These are phyloP conservation scores for Salix koriyanagi DNA, from an alignment of 345 rosid species.

Conservation along the genomic window DNA sequence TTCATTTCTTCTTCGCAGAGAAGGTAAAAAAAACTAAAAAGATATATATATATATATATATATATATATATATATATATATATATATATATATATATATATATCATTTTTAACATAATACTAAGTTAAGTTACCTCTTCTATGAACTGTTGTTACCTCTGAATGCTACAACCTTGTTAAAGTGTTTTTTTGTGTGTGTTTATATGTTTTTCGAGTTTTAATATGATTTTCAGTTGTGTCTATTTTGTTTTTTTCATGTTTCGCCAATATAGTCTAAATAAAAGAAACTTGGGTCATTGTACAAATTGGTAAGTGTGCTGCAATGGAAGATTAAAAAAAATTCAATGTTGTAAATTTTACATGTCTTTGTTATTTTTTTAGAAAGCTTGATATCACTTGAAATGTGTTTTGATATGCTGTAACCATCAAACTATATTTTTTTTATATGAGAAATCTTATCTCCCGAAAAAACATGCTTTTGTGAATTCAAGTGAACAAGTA, in stretches of 20 bases:
- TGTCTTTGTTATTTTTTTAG: no score
- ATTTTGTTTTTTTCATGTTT: neutral
- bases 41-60: no score
- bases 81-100: no score
- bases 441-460: no score
- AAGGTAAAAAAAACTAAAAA: conserved; percentile 29
- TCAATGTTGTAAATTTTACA: no score
- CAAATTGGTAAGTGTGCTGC: neutral
- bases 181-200: neutral
- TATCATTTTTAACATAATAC: neutral
- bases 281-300: neutral
- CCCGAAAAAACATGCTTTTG: no score
- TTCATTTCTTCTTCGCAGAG: conserved; percentile 71
- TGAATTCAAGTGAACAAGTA: no score
- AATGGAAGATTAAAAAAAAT: neutral
- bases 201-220: neutral
- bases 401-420: no score
- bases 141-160: neutral
- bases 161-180: neutral
- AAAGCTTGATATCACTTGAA: no score
- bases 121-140: neutral
- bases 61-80: no score
- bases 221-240: neutral
- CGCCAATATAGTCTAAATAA: neutral
- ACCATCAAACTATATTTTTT: no score